Evolutionary conservation across 148 eudicot genomes (phyloP), one percentile per base, ranked within the genome.

Genomic region (Dianthus caryophyllus): DNA sequence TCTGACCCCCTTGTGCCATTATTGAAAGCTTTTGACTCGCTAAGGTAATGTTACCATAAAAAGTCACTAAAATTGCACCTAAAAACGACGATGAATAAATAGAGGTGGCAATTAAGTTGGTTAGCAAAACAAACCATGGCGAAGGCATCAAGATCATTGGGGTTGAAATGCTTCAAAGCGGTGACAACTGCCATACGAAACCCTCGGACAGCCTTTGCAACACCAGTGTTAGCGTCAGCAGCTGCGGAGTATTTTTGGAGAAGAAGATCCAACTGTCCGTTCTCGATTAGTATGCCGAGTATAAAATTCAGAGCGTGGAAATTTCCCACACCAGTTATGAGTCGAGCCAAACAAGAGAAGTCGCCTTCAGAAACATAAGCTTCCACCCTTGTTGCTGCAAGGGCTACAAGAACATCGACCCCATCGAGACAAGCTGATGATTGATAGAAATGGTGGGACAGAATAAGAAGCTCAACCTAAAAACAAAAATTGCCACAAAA

Each of bases 341-440:
- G 79, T 61, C 99, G 95, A 69, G 99, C 97, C 84, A 94, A 82
- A 68, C 99, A 94, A 64, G 97, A 74, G 74, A 90, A 94, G 74
- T 90, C 99, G 17, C 92, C 97, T 80, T 94, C 99, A 46, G 84
- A 73, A 44, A 88, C 99, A 76, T 94, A 94, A 75, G 97, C 89
- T 53, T 94, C 99, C 49, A 94, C 99, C 80, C 93, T 86, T 69
- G 97, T 88, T 64, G 97, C 96, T 65, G 99, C 97, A 73, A 94
- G 99, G 76, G 97, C 90, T 65, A 94, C 96, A 72, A 94, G 96
- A 72, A 94, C 99, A 84, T 94, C 99, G 55, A 94, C 99, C 67
- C 99, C 99, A 66, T 94, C 99, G 36, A 94, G 89, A 79, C 99
- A 94, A 60, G 99, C 92, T 63, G 99, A 94, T 61, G 84, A 88